Evolutionary conservation across 306 rosid genomes (phyloP), one percentile per base, ranked within the genome.

Genomic region (Acacia crassicarpa): DNA sequence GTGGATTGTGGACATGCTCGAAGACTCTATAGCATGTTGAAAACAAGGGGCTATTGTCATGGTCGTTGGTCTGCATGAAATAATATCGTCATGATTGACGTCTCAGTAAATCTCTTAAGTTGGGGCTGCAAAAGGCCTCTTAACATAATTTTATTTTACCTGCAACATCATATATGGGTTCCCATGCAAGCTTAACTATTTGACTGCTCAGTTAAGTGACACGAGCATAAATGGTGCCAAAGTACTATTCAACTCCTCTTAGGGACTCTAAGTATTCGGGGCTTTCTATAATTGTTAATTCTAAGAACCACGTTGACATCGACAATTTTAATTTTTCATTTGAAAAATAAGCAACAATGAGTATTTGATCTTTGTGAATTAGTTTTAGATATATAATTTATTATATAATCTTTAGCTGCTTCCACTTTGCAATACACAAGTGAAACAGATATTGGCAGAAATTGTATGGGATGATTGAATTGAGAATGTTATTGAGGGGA

Each of bases 261-360:
- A 25, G 38, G 35, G 35, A 2, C 35, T 61, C 33, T 11, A 25
- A 0, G 25, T 19, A 9, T 25, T 1, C 30, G 19, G 35, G 67
- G 67, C 38, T 61, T 23, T 61, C 67, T 61, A 11, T 61, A 61
- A 61, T 61, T 58, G 65, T 9, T 56, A 54, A 10, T 22, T 61
- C 13, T 6, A 27, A 19, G 23, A 75, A 75, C 61, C 71, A n/a
- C 67, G 68, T 54, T 58, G 48, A 72, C 67, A 33, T 71, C 63
- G 74, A 41, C 69, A 75, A 54, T 80, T 75, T 69, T 66, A 23
- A 19, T 85, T 76, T 67, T 56, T 20, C 27, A 78, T 66, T 38
- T 17, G 27, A n/a, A 22, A 45, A 43, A 33, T 40, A 41, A 27
- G 30, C 74, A 38, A 68, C 4, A 20, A 68, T 22, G 74, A 77